phyloP scores from a whole-genome alignment of 441 rosid species.

The Eruca vesicaria region DNA sequence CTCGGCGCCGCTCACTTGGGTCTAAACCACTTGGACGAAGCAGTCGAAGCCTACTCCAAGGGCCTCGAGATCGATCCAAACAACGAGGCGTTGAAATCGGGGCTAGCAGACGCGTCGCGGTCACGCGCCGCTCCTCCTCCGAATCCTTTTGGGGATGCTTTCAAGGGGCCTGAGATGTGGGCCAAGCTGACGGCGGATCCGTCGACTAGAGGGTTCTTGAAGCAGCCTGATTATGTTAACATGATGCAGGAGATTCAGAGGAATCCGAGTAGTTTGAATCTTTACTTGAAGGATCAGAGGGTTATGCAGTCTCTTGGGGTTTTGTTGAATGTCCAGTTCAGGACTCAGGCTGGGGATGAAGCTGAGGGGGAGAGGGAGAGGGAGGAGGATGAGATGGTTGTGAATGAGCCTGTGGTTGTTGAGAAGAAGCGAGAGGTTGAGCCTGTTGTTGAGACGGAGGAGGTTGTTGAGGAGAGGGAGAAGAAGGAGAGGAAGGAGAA shows the following conservation, averaged over 20 bases:
- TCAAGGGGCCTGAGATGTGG: conserved; percentile 97
- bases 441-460: conserved; percentile 14
- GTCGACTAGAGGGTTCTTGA: conserved; percentile 61
- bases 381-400: conserved; percentile 44
- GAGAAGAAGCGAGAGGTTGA: conserved; percentile 37
- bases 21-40: conserved; percentile 52
- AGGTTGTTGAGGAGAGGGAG: conserved; percentile 46
- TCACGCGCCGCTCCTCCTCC: conserved; percentile 34
- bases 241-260: conserved; percentile 94
- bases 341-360: conserved; percentile 45
- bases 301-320: conserved; percentile 93
- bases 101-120: conserved; percentile 62
- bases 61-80: conserved; percentile 85
- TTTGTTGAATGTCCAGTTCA: conserved; percentile 69
- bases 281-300: conserved; percentile 76
- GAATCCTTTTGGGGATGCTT: conserved; percentile 70
- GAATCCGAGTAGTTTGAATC: conserved; percentile 75
- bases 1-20: conserved; percentile 94
- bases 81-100: conserved; percentile 77
- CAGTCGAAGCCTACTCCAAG: conserved; percentile 59
- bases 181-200: conserved; percentile 89
- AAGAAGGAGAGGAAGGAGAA: conserved; percentile 48
- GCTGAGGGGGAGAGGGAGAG: conserved; percentile 34
- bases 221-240: conserved; percentile 81
- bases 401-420: conserved; percentile 36